These are phyloP conservation scores for Pelargonium myrrhifolium DNA, from an alignment of 441 rosid genomes.

Conservation along the genomic window DNA sequence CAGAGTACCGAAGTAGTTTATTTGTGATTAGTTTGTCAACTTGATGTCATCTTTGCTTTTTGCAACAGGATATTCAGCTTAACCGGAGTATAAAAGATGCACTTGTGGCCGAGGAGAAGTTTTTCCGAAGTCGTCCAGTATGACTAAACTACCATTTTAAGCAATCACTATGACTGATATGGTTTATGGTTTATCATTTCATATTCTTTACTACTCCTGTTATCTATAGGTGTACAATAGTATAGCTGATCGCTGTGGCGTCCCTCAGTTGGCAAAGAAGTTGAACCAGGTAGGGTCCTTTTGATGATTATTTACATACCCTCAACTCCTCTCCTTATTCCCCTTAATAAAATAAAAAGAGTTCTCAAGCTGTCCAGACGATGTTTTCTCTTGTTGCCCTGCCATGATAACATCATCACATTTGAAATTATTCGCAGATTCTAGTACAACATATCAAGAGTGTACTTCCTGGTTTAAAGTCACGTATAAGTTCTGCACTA, in stretches of 20 bases:
- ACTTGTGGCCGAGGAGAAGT: constrained; percentile 80
- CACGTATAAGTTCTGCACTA: constrained; percentile 61
- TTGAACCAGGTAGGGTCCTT: constrained; percentile 62
- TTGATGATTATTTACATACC: neutral
- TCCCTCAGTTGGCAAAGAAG: constrained; percentile 87
- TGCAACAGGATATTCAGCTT: constrained; percentile 53
- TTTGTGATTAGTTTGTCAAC: neutral
- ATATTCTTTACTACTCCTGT: neutral
- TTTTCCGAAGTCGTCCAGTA: constrained; percentile 94
- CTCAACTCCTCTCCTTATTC: neutral
- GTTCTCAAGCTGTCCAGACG: neutral
- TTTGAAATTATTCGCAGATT: constrained; percentile 41
- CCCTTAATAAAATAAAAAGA: neutral
- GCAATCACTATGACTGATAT: constrained; percentile 2
- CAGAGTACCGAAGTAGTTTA: neutral
- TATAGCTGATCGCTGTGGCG: constrained; percentile 78
- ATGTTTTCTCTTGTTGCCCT: neutral
- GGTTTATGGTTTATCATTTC: neutral
- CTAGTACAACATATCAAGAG: constrained; percentile 81
- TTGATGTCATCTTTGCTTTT: neutral
- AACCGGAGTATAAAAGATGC: constrained; percentile 91
- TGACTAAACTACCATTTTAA: constrained; percentile 20
- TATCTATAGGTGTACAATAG: constrained; percentile 57
- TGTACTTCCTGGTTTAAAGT: constrained; percentile 76
- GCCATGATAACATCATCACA: neutral